Base-by-base conservation (phyloP, 352 stramenopile genomes). In the Globisporangium iwayamae region DNA sequence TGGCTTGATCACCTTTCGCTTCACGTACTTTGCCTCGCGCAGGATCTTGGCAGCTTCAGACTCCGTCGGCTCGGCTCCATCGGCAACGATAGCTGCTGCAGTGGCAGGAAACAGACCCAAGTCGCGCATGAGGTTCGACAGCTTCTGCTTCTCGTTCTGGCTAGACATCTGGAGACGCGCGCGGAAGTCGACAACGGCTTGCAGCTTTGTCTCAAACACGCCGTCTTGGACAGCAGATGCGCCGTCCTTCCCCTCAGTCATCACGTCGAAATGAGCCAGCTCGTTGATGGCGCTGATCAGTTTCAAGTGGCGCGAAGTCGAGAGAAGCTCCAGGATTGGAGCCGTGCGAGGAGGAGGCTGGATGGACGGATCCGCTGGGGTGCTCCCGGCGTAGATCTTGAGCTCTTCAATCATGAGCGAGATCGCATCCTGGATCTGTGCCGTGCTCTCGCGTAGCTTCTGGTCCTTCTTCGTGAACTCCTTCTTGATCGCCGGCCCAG, bases 381-480 rank as follows among this genome's bases (percentile, higher is more conserved):
- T 63, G 34, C 81, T 71, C 2, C 71, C 72, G 13, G 75, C 77
- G 32, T 90, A 91, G 45, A 93, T 75, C 53, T 85, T 85, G 3
- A 93, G 69, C 30, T 93, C 84, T 45, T 90, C 75, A 11, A 84
- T 76, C 70, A 93, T 82, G 32, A 93, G 53, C 9, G 76, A 61
- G 7, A 93, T 71, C 0, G 84, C 73, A 25, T 81, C 68, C 51
- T 87, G 66, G 16, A 93, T 87, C 14, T 89, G 67, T 0, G 61
- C 63, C 11, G 78, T 85, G 36, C 76, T 81, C 9, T 81, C 63
- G n/a, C 84, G 81, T 18, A 93, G 51, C 25, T 85, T 85, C 62
- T 90, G 76, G 45, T 94, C 83, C 28, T 78, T 81, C 52, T 78
- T 87, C 2, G 84, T 92, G 30, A 94, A 91, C 32, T 87, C 79